A percentile compares a stretch with the other conserved stretches of the same genome.
Evolutionary conservation across 177 flowering plant species (phyloP).

Genomic region (Tripterygium wilfordii): DNA sequence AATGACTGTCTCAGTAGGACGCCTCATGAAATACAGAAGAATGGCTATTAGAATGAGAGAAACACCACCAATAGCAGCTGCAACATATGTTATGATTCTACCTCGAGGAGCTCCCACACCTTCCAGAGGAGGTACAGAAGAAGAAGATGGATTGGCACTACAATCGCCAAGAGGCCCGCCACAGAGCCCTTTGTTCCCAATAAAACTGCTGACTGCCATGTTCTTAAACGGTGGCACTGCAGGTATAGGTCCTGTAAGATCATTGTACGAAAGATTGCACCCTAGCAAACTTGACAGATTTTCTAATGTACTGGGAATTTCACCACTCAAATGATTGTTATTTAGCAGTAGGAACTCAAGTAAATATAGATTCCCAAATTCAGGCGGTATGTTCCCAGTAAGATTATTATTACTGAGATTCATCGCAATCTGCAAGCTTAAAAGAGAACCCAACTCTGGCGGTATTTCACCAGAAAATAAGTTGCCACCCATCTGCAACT

Average conservation of each 20-base stretch:
- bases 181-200: slow-evolving; percentile 38
- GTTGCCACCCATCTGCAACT: slow-evolving; percentile 39
- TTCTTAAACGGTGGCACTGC: slow-evolving; percentile 20
- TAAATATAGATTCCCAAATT: slow-evolving; percentile 25
- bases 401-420: slow-evolving; percentile 31
- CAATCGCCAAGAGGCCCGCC: slow-evolving; percentile 23
- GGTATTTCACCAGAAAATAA: slow-evolving; percentile 29
- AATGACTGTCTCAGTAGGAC: slow-evolving; percentile 11
- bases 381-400: slow-evolving; percentile 26
- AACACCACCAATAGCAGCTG: slow-evolving; percentile 22
- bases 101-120: slow-evolving; percentile 11
- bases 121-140: slow-evolving; percentile 4
- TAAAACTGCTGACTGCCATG: slow-evolving; percentile 15
- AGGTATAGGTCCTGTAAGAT: slow-evolving; percentile 32
- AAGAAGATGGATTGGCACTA: slow-evolving; percentile 5
- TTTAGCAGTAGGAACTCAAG: slow-evolving; percentile 29
- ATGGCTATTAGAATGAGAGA: slow-evolving; percentile 23
- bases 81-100: slow-evolving; percentile 13
- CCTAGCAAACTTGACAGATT: slow-evolving; percentile 26
- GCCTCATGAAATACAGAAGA: slow-evolving; percentile 21
- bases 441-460: slow-evolving; percentile 27
- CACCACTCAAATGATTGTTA: slow-evolving; percentile 32
- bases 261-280: slow-evolving; percentile 36
- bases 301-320: slow-evolving; percentile 28
- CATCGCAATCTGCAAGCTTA: slow-evolving; percentile 34